Conservation (phyloP, 441 rosid species). For the Eutrema salsugineum region DNA sequence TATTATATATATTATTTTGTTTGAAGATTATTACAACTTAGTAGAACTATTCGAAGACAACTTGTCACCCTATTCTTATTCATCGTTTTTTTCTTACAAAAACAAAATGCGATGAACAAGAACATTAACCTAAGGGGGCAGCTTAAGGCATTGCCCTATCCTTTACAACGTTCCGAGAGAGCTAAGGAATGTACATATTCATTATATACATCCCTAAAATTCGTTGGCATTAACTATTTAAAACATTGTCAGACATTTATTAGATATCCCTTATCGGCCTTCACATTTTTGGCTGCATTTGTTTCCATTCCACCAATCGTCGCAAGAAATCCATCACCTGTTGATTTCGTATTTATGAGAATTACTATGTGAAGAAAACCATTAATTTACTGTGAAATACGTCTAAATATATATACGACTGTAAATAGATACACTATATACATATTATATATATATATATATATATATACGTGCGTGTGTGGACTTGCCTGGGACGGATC, state of each 20-base stretch:
- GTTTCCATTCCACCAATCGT: slow-evolving; percentile 32
- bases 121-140: slow-evolving; percentile 2
- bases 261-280: not conserved
- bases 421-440: not conserved
- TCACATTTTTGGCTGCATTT: slow-evolving; percentile 31
- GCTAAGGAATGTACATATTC: slow-evolving; percentile 21
- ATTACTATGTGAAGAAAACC: not conserved
- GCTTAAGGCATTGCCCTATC: slow-evolving; percentile 13
- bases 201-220: not conserved
- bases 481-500: slow-evolving; percentile 73
- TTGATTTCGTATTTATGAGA: slow-evolving; percentile 6
- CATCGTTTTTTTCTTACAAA: slow-evolving; percentile 17
- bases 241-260: not conserved
- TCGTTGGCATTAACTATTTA: slow-evolving; percentile 7
- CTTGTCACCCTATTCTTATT: not conserved
- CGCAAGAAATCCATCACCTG: slow-evolving; percentile 52
- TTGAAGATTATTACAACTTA: slow-evolving; percentile 14
- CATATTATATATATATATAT: not conserved
- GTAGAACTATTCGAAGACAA: not conserved
- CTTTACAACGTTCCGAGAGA: slow-evolving; percentile 18
- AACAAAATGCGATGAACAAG: slow-evolving; percentile 25
- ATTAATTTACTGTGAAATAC: not conserved
- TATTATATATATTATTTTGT: not conserved
- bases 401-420: not conserved
- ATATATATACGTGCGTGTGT: not conserved